Evolutionary conservation across 176 grass and related monocot genomes (phyloP).

Genomic region (Paspalum notatum): DNA sequence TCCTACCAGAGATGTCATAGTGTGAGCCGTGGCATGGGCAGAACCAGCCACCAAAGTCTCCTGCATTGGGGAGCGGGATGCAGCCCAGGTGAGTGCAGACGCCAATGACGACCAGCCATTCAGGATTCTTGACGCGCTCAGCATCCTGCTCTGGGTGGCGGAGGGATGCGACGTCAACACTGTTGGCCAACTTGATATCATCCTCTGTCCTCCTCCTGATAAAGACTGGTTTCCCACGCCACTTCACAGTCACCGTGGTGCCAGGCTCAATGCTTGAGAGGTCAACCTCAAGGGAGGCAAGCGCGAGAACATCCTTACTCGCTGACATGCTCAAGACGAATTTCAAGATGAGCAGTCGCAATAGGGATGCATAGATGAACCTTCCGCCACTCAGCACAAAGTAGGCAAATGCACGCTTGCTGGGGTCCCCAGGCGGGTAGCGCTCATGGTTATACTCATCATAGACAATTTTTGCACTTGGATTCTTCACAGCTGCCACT

Average conservation of each 20-base stretch:
- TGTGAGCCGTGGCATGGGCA: slow-evolving; percentile 93
- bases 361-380: slow-evolving; percentile 81
- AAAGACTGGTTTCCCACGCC: slow-evolving; percentile 93
- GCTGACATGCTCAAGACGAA: slow-evolving; percentile 96
- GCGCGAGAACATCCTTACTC: slow-evolving; percentile 84
- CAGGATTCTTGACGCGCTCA: slow-evolving; percentile 77
- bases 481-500: slow-evolving; percentile 69
- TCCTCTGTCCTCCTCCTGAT: slow-evolving; percentile 89
- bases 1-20: slow-evolving; percentile 86
- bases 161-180: slow-evolving; percentile 63
- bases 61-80: slow-evolving; percentile 87
- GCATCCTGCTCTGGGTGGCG: slow-evolving; percentile 79
- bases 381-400: slow-evolving; percentile 89
- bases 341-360: slow-evolving; percentile 79
- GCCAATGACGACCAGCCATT: slow-evolving; percentile 86
- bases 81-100: slow-evolving; percentile 91
- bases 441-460: slow-evolving; percentile 78
- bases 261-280: slow-evolving; percentile 86
- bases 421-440: slow-evolving; percentile 76
- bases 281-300: slow-evolving; percentile 84
- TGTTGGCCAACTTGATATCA: slow-evolving; percentile 86
- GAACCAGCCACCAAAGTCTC: slow-evolving; percentile 89
- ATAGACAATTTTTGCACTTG: slow-evolving; percentile 74
- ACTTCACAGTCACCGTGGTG: slow-evolving; percentile 87
- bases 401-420: slow-evolving; percentile 91